Evolutionary conservation across 2,329 filamentous ascomycete genomes (phyloP), one percentile per base, ranked within the genome.

Genomic region (Dichotomopilus funicola): DNA sequence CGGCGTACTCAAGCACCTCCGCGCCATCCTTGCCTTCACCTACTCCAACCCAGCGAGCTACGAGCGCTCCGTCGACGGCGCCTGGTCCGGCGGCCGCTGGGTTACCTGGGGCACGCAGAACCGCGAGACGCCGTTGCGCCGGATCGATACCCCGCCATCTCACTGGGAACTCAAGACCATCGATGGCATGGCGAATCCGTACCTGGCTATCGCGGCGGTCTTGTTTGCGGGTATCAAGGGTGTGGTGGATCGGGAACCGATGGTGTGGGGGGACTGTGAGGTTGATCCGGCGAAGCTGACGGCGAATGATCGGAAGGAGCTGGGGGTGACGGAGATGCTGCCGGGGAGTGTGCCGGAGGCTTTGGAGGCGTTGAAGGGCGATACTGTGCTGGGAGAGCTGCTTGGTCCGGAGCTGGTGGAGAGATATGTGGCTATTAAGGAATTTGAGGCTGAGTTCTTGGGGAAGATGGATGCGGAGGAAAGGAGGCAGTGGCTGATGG

Each of bases 41-140:
- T 81, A 89, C 63, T 79, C 84, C 38, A 81, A 82, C 60, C 75
- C 80, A 1, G 75, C 76, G 0, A 89, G 85, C 67, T 94, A 94
- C 68, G 79, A 80, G 38, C 80, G 89, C 4, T 76, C 88, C 9
- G 70, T 72, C 1, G 84, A 90, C 52, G 80, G 88, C n/a, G 75
- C 74, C 56, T 94, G 88, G 89, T 80, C 87, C 0, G 88, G 88
- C n/a, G 88, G 88, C 0, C 80, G 83, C 6, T 91, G 86, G 84
- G 80, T 91, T 0, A 74, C 85, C 0, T 95, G 88, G 89, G 89
- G 89, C 10, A 87, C 83, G 4, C 85, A 94, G 70, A 94, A 94
- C 68, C 82, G 87, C 13, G 88, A 92, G 72, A 77, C 82, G 4
- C 86, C 89, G 0, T 73, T 95, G 8, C 80, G 89, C 10, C 85